Evolutionary conservation across 2,329 filamentous ascomycete species (phyloP), one percentile per base, ranked within the genome.

Genomic region (Aotearoamyces nothofagi): DNA sequence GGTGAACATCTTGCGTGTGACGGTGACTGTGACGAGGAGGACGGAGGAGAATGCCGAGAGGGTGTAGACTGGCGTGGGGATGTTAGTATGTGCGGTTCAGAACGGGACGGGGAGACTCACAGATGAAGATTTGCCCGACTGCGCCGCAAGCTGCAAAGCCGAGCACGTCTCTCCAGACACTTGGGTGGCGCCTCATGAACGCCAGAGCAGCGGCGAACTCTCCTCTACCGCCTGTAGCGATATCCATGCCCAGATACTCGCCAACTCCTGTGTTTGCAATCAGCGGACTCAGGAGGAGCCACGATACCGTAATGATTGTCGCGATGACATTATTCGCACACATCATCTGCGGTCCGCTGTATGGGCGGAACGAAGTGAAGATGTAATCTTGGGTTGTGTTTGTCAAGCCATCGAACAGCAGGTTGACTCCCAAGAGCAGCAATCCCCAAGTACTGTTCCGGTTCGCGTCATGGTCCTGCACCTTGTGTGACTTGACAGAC

Each of bases 331-430:
- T 98, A 55, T 94, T 83, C 22, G 87, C 86, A 51, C 86, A 92
- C 90, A 98, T 98, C 90, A 98, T 98, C 66, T 98, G 90, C 34
- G 87, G 84, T 7, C 90, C 90, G 3, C 73, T 71, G 51, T 90
- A 94, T 9, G 77, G 74, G 39, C 71, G 72, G 56, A 84, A 92
- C 5, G 70, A 64, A 38, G 58, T 56, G 52, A 96, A 94, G 52
- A 98, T 83, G 54, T 93, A 76, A 54, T 98, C 90, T 61, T 98
- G 90, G 3, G 87, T 93, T 30, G 78, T 84, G 55, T 98, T 98
- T 34, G 87, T 96, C 30, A 98, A 64, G 39, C 90, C 90, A 52
- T 98, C 90, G 45, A 98, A 90, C 12, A 98, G 68, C 29, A 98
- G 63, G 53, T 98, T 98, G 48, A 96, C 75, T 24, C 69, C 70